Evolutionary conservation across 164 flowering plant species (phyloP).

Genomic region (Nelumbo lutea): DNA sequence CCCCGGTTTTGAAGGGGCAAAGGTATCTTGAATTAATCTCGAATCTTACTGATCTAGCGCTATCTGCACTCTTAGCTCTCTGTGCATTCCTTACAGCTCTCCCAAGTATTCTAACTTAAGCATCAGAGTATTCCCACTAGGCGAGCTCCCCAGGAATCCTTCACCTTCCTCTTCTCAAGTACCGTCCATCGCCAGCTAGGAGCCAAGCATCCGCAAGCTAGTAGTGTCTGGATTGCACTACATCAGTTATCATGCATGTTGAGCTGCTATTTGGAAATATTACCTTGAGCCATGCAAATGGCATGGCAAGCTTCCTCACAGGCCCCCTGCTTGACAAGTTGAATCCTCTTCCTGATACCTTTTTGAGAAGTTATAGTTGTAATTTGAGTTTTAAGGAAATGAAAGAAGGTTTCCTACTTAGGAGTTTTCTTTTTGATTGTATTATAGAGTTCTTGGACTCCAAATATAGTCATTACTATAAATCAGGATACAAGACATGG

Average conservation of each 20-base stretch:
- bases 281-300: conserved; percentile 10
- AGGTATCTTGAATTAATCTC: no score
- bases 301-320: conserved; percentile 19
- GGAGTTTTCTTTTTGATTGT: conserved; percentile 59
- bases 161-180: no score
- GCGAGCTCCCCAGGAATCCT: no score
- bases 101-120: no score
- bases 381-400: conserved; percentile 28
- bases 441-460: conserved; percentile 51
- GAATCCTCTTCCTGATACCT: conserved; percentile 34
- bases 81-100: no score
- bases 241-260: conserved; percentile 50
- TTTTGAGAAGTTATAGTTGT: conserved; percentile 20
- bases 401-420: conserved; percentile 29
- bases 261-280: conserved; percentile 44
- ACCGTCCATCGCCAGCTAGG: no score
- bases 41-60: no score
- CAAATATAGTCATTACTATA: conserved; percentile 27
- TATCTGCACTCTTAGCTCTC: no score
- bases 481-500: conserved; percentile 39
- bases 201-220: no score
- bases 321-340: conserved; percentile 42
- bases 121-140: no score
- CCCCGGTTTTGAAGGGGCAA: no score
- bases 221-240: no score